phyloP scores from a whole-genome alignment of 2,329 filamentous ascomycete species.

The Arthrobotrys conoides region DNA sequence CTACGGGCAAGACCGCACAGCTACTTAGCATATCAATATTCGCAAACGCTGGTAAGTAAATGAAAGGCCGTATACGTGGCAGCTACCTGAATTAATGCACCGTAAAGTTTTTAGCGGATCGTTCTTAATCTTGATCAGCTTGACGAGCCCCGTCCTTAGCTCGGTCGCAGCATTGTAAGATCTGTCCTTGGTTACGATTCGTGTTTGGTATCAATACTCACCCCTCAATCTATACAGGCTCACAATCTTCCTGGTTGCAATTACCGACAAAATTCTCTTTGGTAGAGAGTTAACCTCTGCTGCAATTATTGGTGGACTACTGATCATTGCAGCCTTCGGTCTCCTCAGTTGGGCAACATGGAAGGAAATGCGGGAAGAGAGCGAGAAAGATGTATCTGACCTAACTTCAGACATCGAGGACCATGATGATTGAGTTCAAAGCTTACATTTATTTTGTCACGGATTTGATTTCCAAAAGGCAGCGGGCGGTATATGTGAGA shows the following conservation, averaged over 20 bases:
- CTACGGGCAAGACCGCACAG: slow-evolving; percentile 81
- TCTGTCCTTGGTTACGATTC: not conserved
- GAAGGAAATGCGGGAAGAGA: slow-evolving; percentile 89
- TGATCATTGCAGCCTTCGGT: slow-evolving; percentile 91
- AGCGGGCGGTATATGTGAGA: not conserved
- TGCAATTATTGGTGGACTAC: slow-evolving; percentile 82
- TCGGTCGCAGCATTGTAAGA: slow-evolving; percentile 83
- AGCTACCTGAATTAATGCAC: slow-evolving; percentile 21
- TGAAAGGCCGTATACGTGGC: not conserved
- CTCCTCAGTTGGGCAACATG: slow-evolving; percentile 92
- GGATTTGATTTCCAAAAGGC: not conserved
- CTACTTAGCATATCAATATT: slow-evolving; percentile 85
- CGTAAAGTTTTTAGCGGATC: slow-evolving; percentile 82
- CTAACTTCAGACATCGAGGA: slow-evolving; percentile 30
- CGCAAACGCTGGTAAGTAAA: slow-evolving; percentile 80
- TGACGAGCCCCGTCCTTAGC: slow-evolving; percentile 92
- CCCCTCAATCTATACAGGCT: slow-evolving; percentile 67
- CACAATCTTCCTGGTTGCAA: slow-evolving; percentile 95
- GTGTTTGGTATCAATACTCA: not conserved
- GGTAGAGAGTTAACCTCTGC: slow-evolving; percentile 81
- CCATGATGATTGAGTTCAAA: slow-evolving; percentile 42
- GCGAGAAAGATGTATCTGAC: slow-evolving; percentile 72
- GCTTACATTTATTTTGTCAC: not conserved
- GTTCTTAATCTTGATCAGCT: slow-evolving; percentile 90
- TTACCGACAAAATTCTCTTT: slow-evolving; percentile 89